Evolutionary conservation across 2,329 filamentous ascomycete species (phyloP).

Genomic region (Trichoderma koningiopsis): DNA sequence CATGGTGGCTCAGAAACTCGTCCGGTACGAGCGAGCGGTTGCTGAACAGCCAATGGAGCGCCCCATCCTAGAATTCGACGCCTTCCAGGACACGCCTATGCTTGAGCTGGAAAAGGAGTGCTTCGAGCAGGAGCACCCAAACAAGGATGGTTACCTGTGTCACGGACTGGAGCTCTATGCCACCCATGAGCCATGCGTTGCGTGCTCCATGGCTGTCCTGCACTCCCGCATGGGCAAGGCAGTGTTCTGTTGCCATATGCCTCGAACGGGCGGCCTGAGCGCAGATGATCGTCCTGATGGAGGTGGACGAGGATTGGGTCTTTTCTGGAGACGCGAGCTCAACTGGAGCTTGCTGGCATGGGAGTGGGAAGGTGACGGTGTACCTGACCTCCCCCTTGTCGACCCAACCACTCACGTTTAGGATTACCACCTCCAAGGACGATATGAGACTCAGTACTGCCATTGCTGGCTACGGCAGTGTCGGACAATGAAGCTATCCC

Average conservation of each 20-base stretch:
- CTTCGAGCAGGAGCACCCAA: constrained; percentile 65
- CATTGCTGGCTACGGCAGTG: constrained; percentile 4
- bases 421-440: constrained; percentile 47
- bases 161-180: constrained; percentile 91
- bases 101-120: constrained; percentile 66
- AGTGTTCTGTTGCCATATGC: constrained; percentile 79
- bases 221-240: constrained; percentile 90
- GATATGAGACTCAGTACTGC: constrained; percentile 38
- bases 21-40: constrained; percentile 54
- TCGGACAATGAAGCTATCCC: not conserved
- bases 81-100: constrained; percentile 69
- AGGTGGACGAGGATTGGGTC: constrained; percentile 63
- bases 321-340: constrained; percentile 74
- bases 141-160: constrained; percentile 84
- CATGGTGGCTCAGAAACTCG: constrained; percentile 73
- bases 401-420: constrained; percentile 55
- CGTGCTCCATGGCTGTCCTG: constrained; percentile 95
- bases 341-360: constrained; percentile 85
- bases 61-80: constrained; percentile 57
- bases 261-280: constrained; percentile 77
- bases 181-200: constrained; percentile 93
- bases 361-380: constrained; percentile 65
- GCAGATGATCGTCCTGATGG: constrained; percentile 67
- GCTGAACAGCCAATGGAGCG: constrained; percentile 39
- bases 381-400: constrained; percentile 44